Evolutionary conservation across 352 stramenopile genomes (phyloP).

Genomic region (Phytophthora melonis): DNA sequence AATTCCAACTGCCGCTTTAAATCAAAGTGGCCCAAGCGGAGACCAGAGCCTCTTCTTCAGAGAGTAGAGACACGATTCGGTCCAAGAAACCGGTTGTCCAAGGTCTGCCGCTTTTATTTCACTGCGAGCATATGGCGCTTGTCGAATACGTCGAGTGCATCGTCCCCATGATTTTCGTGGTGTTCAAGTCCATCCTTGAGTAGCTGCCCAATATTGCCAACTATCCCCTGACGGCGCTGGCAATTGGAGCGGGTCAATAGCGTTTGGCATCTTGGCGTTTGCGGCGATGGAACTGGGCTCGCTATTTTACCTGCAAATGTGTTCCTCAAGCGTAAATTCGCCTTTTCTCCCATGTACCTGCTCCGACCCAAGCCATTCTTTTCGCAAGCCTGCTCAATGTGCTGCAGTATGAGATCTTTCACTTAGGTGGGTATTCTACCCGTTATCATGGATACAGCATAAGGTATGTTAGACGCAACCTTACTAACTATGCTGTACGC

Average conservation of each 20-base stretch:
- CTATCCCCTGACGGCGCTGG: not conserved
- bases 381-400: not conserved
- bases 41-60: not conserved
- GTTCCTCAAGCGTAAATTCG: not conserved
- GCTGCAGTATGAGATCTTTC: not conserved
- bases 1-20: not conserved
- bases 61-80: not conserved
- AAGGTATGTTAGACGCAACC: no score
- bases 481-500: not conserved
- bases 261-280: not conserved
- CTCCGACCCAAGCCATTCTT: not conserved
- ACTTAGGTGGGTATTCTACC: not conserved
- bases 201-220: slow-evolving; percentile 41
- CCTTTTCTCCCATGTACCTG: not conserved
- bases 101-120: slow-evolving; percentile 34
- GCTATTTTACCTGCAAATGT: not conserved
- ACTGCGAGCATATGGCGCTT: slow-evolving; percentile 39
- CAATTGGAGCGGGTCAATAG: not conserved
- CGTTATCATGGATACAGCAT: no score
- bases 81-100: not conserved
- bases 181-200: slow-evolving; percentile 40
- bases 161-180: slow-evolving; percentile 38
- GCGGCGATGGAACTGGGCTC: not conserved
- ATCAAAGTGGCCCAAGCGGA: not conserved
- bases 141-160: slow-evolving; percentile 16